These are phyloP conservation scores for Suillus luteus DNA, from an alignment of 768 basidiomycete species.

Conservation along the genomic window DNA sequence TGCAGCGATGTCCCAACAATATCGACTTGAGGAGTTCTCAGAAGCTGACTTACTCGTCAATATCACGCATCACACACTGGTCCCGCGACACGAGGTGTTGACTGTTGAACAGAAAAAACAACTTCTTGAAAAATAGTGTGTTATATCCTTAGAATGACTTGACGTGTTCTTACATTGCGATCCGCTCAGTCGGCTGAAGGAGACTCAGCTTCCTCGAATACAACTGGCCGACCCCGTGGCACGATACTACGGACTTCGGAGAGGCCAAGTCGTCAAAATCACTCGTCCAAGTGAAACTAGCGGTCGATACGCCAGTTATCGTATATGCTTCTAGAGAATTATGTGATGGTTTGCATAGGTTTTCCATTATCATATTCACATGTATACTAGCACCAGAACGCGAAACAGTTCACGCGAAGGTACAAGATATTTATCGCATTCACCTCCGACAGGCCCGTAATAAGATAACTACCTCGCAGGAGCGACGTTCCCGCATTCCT, in stretches of 20 bases:
- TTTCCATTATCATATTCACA: constrained; percentile 8
- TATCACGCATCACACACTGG: constrained; percentile 94
- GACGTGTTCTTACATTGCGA: constrained; percentile 9
- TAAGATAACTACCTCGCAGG: constrained; percentile 47
- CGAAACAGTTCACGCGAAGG: background rate
- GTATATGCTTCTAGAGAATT: constrained; percentile 73
- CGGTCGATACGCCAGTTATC: constrained; percentile 90
- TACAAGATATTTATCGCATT: constrained; percentile 9
- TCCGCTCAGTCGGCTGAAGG: constrained; percentile 82
- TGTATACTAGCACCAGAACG: constrained; percentile 5
- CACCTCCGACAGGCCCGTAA: background rate
- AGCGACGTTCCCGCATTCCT: constrained; percentile 65
- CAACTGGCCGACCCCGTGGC: constrained; percentile 98
- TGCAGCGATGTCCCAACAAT: constrained; percentile 83
- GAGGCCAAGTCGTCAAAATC: constrained; percentile 98
- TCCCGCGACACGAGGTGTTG: constrained; percentile 90
- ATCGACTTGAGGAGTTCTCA: constrained; percentile 92
- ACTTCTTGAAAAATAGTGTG: constrained; percentile 92
- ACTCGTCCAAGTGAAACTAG: constrained; percentile 96
- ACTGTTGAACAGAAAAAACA: constrained; percentile 82
- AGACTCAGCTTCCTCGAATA: constrained; percentile 96
- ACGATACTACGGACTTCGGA: constrained; percentile 92
- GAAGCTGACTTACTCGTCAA: constrained; percentile 97
- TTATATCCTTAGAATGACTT: constrained; percentile 23
- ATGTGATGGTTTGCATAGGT: constrained; percentile 2